Conservation (phyloP, 176 grass and related monocot species). For the Pontederia paniculata region DNA sequence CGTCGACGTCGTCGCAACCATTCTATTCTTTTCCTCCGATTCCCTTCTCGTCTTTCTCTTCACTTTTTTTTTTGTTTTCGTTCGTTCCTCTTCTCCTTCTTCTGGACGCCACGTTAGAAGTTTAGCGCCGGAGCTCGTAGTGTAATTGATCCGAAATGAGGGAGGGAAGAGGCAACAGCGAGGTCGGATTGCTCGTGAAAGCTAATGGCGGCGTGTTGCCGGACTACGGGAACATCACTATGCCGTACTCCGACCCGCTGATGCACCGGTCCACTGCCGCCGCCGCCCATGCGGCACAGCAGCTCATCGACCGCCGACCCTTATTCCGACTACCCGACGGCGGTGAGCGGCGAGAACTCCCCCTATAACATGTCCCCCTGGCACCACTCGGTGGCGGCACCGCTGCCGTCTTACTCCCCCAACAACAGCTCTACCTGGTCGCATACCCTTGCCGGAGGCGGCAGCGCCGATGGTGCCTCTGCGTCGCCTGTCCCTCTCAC, state of each 20-base stretch:
- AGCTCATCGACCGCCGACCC: conserved; percentile 53
- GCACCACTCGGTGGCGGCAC: conserved; percentile 33
- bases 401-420: conserved; percentile 7
- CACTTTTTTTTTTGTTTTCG: too few relatives aligned
- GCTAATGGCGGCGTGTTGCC: too few relatives aligned
- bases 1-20: too few relatives aligned
- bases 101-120: neutral
- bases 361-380: conserved; percentile 92
- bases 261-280: conserved; percentile 37
- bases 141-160: neutral
- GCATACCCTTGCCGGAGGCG: neutral
- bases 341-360: conserved; percentile 80
- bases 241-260: conserved; percentile 23
- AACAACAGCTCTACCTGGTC: neutral
- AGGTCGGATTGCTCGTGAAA: conserved; percentile 31
- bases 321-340: conserved; percentile 60
- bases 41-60: too few relatives aligned
- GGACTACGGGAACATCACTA: conserved; percentile 23
- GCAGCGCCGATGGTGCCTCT: neutral
- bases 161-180: conserved; percentile 33
- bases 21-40: too few relatives aligned
- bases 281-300: conserved; percentile 57
- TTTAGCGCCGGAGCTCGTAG: neutral
- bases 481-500: conserved; percentile 23
- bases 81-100: too few relatives aligned